phyloP scores from a whole-genome alignment of 129 eudicot genomes.

The Artemisia argyi region DNA sequence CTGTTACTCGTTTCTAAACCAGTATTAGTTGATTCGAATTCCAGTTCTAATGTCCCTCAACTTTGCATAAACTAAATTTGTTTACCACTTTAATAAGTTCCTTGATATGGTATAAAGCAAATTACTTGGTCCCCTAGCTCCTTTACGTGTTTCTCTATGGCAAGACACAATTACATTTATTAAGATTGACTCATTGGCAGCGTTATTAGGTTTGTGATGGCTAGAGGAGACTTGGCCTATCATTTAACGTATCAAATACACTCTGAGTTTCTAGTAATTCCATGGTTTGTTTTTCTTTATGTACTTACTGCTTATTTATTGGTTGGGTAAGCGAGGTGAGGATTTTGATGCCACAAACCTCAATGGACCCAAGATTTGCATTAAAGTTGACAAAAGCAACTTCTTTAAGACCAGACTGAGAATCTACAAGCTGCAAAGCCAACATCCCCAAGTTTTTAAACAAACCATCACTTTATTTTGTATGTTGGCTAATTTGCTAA shows the following conservation, averaged over 20 bases:
- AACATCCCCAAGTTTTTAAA: conserved; percentile 36
- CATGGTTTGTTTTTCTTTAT: conserved; percentile 19
- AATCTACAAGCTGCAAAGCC: conserved; percentile 45
- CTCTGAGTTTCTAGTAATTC: not conserved
- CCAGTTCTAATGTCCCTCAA: conserved; percentile 20
- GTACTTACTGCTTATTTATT: conserved; percentile 10
- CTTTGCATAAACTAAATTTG: conserved; percentile 23
- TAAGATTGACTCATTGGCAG: too few species aligned
- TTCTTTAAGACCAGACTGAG: conserved; percentile 44
- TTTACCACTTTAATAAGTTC: conserved; percentile 20
- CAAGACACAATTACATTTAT: conserved; percentile 1
- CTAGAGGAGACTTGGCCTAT: not conserved
- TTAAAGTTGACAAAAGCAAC: conserved; percentile 48
- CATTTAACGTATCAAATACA: not conserved
- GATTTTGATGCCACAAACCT: conserved; percentile 39
- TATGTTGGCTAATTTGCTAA: conserved; percentile 38
- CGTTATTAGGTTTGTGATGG: not conserved
- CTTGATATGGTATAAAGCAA: conserved; percentile 18
- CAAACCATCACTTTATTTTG: conserved; percentile 35
- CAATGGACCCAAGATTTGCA: conserved; percentile 46
- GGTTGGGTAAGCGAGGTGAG: conserved; percentile 22
- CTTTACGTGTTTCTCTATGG: conserved; percentile 8
- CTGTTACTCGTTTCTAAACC: conserved; percentile 13
- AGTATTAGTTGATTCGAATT: conserved; percentile 20
- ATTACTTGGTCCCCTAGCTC: conserved; percentile 1